phyloP scores from a whole-genome alignment of 2,329 filamentous ascomycete species.

The Metarhizium sp. region DNA sequence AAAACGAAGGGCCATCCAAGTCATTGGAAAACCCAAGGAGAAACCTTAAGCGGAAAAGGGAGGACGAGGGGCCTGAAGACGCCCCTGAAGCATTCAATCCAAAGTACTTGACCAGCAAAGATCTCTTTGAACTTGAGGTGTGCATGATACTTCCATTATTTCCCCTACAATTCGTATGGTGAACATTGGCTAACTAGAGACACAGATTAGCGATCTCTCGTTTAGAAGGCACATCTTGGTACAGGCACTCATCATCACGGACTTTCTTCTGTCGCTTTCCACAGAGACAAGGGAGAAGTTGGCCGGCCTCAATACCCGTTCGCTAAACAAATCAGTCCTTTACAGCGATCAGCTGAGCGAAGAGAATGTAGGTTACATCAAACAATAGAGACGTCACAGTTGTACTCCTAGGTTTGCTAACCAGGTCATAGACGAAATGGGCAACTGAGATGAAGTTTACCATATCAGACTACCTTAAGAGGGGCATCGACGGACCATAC shows the following conservation, averaged over 20 bases:
- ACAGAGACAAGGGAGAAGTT: conserved; percentile 73
- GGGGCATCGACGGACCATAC: conserved; percentile 76
- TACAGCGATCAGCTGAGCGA: conserved; percentile 71
- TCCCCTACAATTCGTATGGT: not conserved
- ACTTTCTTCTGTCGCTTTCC: conserved; percentile 89
- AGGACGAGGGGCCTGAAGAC: conserved; percentile 43
- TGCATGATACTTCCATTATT: conserved; percentile 8
- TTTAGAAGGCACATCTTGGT: conserved; percentile 93
- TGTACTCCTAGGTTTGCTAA: not conserved
- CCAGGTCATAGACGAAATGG: conserved; percentile 63
- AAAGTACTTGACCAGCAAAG: conserved; percentile 95
- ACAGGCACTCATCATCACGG: conserved; percentile 86
- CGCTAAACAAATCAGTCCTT: conserved; percentile 76
- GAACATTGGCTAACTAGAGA: not conserved
- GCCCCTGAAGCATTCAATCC: conserved; percentile 62
- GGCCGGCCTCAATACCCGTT: conserved; percentile 36
- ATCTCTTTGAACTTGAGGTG: conserved; percentile 92
- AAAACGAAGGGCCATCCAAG: conserved; percentile 40
- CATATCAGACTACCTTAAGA: conserved; percentile 76
- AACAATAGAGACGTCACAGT: not conserved
- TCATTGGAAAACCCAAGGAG: conserved; percentile 53
- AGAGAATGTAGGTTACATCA: conserved; percentile 59
- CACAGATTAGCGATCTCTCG: conserved; percentile 79
- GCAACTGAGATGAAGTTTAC: conserved; percentile 64
- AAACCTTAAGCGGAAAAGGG: conserved; percentile 62